Evolutionary conservation across 2,329 filamentous ascomycete genomes (phyloP), one percentile per base, ranked within the genome.

Genomic region (Chrysoporthe puriensis): DNA sequence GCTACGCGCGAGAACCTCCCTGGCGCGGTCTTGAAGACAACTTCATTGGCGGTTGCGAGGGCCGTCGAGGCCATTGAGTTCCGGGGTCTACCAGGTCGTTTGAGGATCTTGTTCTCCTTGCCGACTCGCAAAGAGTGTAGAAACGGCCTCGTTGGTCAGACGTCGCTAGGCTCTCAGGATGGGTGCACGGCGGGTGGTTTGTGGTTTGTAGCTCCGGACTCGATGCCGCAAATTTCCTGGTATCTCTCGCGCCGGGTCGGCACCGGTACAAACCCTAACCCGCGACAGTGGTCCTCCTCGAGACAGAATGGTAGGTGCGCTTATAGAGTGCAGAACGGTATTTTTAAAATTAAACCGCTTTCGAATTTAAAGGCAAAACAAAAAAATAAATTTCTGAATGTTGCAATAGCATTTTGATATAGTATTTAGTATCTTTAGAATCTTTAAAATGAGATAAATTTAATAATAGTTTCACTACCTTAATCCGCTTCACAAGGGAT

Each of bases 31-130:
- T 61, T 61, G 59, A 61, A 34, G 43, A 61, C 43, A 5, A 18
- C 56, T 46, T 54, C 44, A n/a, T 56, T 32, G 56, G 63, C 44
- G 34, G 54, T 36, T 59, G 63, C 56, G 43, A 65, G 54, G 63
- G 52, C 56, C 54, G 43, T 18, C 43, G 63, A 58, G 43, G 63
- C 63, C 63, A 65, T 65, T 64, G 54, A 26, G 2, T 32, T 11
- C 18, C 6, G 40, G 11, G 57, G 40, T 7, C n/a, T 14, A 2
- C 4, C 14, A n/a, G 34, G 34, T 40, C 8, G 9, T 13, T 36
- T 32, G 4, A 4, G 54, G 34, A 3, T 34, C 4, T 32, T 34
- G n/a, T 61, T 46, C 14, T 61, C 3, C 5, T 61, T 48, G n/a
- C 13, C 21, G n/a, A 13, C 9, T 61, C 21, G 3, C 42, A 7